Evolutionary conservation across 257 asterid species (phyloP).

Genomic region (Coffea canephora): DNA sequence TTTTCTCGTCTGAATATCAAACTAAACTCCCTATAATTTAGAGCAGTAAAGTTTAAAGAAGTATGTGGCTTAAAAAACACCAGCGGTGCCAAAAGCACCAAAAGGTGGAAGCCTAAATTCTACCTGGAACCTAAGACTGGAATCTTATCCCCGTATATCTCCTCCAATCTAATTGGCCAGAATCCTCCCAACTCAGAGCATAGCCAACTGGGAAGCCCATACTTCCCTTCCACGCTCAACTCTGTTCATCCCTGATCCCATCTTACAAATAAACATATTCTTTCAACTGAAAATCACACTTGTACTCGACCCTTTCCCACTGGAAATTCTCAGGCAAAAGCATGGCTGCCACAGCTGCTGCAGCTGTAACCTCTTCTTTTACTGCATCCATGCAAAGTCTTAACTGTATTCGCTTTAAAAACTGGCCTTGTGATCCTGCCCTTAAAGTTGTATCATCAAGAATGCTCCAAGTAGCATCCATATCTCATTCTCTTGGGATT

Average conservation of each 20-base stretch:
- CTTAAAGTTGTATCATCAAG: conserved; percentile 37
- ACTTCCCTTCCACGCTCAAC: not conserved
- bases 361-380: conserved; percentile 65
- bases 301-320: not conserved
- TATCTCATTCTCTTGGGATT: conserved; percentile 35
- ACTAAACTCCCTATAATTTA: no score
- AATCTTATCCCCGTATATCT: conserved; percentile 57
- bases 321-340: conserved; percentile 15
- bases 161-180: conserved; percentile 51
- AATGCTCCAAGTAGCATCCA: conserved; percentile 28
- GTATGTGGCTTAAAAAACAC: not conserved
- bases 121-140: conserved; percentile 4
- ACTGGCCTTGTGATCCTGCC: conserved; percentile 36
- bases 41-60: no score
- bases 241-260: not conserved
- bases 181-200: conserved; percentile 57
- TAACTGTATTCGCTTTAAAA: conserved; percentile 37
- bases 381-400: conserved; percentile 48
- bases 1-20: no score
- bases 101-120: conserved; percentile 1
- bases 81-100: conserved; percentile 12
- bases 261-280: not conserved
- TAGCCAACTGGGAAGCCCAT: conserved; percentile 10
- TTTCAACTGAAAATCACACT: not conserved
- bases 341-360: conserved; percentile 66